Conservation (phyloP, 176 grass and related monocot genomes). For the Calamus simplicifolius region DNA sequence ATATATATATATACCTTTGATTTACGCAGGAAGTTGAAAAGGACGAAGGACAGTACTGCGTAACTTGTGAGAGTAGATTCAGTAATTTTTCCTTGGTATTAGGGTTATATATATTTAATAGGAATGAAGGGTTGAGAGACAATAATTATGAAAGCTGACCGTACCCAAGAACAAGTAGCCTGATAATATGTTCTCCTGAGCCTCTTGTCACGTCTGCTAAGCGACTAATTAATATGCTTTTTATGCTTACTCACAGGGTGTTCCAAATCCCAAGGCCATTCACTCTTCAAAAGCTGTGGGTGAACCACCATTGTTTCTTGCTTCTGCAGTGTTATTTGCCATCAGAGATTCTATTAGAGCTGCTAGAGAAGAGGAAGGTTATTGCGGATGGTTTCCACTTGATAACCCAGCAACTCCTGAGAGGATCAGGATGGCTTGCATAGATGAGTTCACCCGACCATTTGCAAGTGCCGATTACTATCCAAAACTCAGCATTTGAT, state of each 20-base stretch:
- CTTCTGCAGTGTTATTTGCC: conserved; percentile 64
- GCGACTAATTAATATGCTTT: no score
- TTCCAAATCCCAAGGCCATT: conserved; percentile 63
- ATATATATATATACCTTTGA: no score
- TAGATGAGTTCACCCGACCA: conserved; percentile 68
- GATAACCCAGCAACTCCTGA: conserved; percentile 87
- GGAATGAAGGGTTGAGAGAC: no score
- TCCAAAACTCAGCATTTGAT: conserved; percentile 82
- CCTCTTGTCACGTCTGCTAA: no score
- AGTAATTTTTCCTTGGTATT: no score
- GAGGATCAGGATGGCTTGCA: conserved; percentile 88
- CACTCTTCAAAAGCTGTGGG: conserved; percentile 95
- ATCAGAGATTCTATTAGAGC: conserved; percentile 75
- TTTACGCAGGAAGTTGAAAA: no score
- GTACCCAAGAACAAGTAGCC: no score
- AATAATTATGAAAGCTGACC: no score
- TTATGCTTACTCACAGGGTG: conserved; percentile 35
- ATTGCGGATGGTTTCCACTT: conserved; percentile 67
- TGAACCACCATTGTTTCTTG: conserved; percentile 92
- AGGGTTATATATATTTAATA: no score
- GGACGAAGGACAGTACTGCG: no score
- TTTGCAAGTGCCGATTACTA: conserved; percentile 50
- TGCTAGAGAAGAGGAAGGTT: conserved; percentile 63
- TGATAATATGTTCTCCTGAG: no score
- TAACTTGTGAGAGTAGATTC: no score